Conservation (phyloP, 495 filamentous ascomycete genomes). For the Cercophora newfieldiana region DNA sequence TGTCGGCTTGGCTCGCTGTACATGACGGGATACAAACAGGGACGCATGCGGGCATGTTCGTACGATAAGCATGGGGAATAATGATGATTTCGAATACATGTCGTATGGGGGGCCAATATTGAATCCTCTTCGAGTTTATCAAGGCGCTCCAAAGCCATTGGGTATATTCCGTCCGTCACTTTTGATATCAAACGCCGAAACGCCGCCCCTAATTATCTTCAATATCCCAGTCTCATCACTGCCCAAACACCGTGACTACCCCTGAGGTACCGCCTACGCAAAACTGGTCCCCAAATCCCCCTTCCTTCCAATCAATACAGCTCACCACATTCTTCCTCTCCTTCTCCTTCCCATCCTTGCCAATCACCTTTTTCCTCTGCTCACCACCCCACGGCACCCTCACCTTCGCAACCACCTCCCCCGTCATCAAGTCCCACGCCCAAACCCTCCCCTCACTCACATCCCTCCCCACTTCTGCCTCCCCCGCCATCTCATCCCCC, state of each 20-base stretch:
- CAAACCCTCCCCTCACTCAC: conserved; percentile 72
- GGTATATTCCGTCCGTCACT: background rate
- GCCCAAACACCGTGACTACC: conserved; percentile 56
- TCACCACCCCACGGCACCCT: conserved; percentile 57
- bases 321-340: conserved; percentile 54
- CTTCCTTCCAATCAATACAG: conserved; percentile 72
- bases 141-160: too few species aligned
- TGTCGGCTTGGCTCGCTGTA: background rate
- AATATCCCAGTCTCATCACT: conserved; percentile 22
- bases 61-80: background rate
- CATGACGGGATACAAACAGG: background rate
- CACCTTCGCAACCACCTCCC: conserved; percentile 62
- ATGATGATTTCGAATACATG: background rate
- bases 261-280: conserved; percentile 57
- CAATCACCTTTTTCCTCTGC: conserved; percentile 45
- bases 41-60: conserved; percentile 9
- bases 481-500: conserved; percentile 66
- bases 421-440: conserved; percentile 88
- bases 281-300: conserved; percentile 60
- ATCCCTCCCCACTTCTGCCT: conserved; percentile 37
- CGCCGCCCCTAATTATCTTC: background rate
- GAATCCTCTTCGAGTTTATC: too few species aligned
- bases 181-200: conserved; percentile 1
- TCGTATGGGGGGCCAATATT: too few species aligned
- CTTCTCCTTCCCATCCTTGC: conserved; percentile 54